Base-by-base conservation (phyloP, 192 early-diverging fungal species). In the Coemansia sp. region DNA sequence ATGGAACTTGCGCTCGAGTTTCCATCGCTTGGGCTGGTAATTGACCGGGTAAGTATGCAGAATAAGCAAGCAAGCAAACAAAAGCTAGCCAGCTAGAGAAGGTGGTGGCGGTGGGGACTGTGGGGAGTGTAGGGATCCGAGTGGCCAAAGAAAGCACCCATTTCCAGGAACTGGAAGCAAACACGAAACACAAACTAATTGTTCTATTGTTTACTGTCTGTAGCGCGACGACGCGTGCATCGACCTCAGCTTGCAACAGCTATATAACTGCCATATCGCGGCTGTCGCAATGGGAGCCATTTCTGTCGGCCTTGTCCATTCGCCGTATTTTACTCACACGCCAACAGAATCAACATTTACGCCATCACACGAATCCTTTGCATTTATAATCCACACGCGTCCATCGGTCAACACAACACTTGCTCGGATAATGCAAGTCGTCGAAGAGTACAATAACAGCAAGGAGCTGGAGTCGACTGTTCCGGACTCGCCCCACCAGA, bases 251-350 rank as follows among this genome's bases (percentile, higher is more conserved):
- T 38, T 81, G 63, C 15, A 44, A 39, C 69, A 69, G 63, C 44
- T 81, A 81, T 81, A 73, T 81, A 81, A 66, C 46, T 72, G 73
- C 63, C 78, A 81, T 60, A 48, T 59, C 2, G 78, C 78, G 49
- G 78, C 67, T 11, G 73, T 73, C 10, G 26, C 36, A 18, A 49
- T 76, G 63, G 73, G 78, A 21, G 46, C 46, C 23, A 39, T 81
- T 41, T 67, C 78, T n/a, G 45, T 72, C 24, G 78, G 69, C 71
- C 63, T 72, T 24, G 73, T 70, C 56, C 67, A 59, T 26, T 81
- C 72, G 7, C 66, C 78, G 5, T 76, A 81, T 35, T 81, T 76
- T 62, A 45, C 71, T 16, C 44, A 46, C 24, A 45, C 64, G 0
- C 51, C 33, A 38, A 38, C 57, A 20, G 23, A 53, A 53, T 14